These are phyloP conservation scores for Trametes cingulata DNA, from an alignment of 768 basidiomycete genomes.

Conservation along the genomic window DNA sequence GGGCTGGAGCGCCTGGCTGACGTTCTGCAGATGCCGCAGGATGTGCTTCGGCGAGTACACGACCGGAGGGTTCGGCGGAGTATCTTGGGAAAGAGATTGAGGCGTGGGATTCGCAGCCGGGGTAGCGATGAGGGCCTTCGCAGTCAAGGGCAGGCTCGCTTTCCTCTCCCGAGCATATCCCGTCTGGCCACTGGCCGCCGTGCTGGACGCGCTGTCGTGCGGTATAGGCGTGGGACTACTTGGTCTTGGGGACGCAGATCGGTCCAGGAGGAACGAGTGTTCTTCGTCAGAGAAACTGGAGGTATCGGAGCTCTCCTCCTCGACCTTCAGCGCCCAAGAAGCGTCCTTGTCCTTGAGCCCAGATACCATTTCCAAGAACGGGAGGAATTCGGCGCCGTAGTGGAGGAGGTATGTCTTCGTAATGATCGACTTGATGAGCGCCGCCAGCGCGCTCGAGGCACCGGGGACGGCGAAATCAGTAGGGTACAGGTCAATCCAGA, in stretches of 20 bases:
- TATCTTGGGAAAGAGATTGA: conserved; percentile 26
- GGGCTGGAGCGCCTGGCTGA: conserved; percentile 57
- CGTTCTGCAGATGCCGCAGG: conserved; percentile 59
- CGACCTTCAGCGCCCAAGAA: conserved; percentile 72
- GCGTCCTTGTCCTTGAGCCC: conserved; percentile 66
- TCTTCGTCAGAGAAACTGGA: conserved; percentile 59
- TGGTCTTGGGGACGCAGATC: conserved; percentile 23
- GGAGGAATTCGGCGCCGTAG: conserved; percentile 81
- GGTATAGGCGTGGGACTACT: conserved; percentile 11
- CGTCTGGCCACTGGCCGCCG: not conserved
- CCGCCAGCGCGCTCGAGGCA: conserved; percentile 69
- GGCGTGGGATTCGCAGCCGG: not conserved
- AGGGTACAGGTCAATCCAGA: conserved; percentile 76
- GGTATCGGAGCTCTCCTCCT: conserved; percentile 66
- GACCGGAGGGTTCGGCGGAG: conserved; percentile 29
- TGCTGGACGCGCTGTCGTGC: not conserved
- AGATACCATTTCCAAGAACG: conserved; percentile 72
- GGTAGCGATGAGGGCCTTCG: conserved; percentile 42
- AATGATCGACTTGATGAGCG: conserved; percentile 76
- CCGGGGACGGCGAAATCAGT: conserved; percentile 80
- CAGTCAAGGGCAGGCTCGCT: conserved; percentile 60
- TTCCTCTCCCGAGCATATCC: conserved; percentile 57
- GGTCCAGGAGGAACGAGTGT: conserved; percentile 31
- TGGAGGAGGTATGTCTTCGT: conserved; percentile 81
- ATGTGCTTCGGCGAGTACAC: conserved; percentile 56